Conservation (phyloP, 75 land plant species). For the Pinus tabuliformis region DNA sequence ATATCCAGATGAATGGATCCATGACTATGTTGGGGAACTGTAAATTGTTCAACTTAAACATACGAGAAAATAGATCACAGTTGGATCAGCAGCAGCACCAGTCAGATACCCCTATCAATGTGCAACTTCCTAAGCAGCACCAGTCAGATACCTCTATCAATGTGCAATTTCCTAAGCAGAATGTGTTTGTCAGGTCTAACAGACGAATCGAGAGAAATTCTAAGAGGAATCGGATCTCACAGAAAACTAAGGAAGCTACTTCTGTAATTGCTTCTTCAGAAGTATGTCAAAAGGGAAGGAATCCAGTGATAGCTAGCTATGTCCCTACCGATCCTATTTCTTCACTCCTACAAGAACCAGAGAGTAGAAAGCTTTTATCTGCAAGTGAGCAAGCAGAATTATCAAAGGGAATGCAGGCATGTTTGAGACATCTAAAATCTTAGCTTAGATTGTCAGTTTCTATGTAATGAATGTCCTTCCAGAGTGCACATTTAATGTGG, state of each 20-base stretch:
- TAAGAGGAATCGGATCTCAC: not conserved
- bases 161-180: not conserved
- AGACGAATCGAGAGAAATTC: not conserved
- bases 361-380: slow-evolving; percentile 44
- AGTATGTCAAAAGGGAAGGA: not conserved
- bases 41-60: not conserved
- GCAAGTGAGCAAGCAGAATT: slow-evolving; percentile 45
- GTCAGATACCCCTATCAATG: not conserved
- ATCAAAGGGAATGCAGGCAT: slow-evolving; percentile 41
- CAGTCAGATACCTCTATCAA: not conserved
- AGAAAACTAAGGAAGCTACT: not conserved
- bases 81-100: slow-evolving; percentile 1
- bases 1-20: not conserved
- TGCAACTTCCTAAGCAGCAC: not conserved
- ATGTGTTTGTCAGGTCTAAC: not conserved
- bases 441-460: not conserved
- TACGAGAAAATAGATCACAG: not conserved
- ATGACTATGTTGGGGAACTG: not conserved
- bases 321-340: slow-evolving; percentile 45
- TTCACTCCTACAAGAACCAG: slow-evolving; percentile 41
- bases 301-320: slow-evolving; percentile 1
- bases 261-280: not conserved
- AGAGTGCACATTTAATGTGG: not conserved
- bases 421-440: not conserved
- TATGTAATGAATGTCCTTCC: not conserved